These are phyloP conservation scores for Botrytis squamosa DNA, from an alignment of 2,329 filamentous ascomycete species.

Conservation along the genomic window DNA sequence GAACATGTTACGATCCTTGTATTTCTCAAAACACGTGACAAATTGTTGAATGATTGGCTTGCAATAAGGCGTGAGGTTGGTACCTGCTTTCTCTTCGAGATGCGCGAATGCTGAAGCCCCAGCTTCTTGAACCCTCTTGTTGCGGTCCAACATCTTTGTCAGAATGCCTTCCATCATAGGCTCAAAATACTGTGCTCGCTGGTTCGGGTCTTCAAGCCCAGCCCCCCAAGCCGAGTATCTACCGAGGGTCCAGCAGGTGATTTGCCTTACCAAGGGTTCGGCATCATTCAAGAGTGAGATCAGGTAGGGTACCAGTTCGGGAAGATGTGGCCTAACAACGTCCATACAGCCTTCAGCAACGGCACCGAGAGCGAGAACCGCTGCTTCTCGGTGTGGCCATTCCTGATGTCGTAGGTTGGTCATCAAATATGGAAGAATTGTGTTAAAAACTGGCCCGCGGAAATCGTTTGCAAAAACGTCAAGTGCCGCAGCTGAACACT, in stretches of 20 bases:
- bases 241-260: slow-evolving; percentile 96
- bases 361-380: slow-evolving; percentile 88
- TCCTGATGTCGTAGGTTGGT: slow-evolving; percentile 83
- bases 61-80: slow-evolving; percentile 78
- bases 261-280: slow-evolving; percentile 90
- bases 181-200: slow-evolving; percentile 79
- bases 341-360: slow-evolving; percentile 94
- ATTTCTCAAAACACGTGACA: slow-evolving; percentile 85
- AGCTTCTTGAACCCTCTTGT: slow-evolving; percentile 97
- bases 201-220: slow-evolving; percentile 62
- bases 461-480: slow-evolving; percentile 94
- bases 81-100: slow-evolving; percentile 88
- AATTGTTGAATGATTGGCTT: slow-evolving; percentile 89
- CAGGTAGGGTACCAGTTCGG: slow-evolving; percentile 85
- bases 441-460: slow-evolving; percentile 80
- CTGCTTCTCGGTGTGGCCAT: slow-evolving; percentile 91
- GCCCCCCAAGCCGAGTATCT: slow-evolving; percentile 93
- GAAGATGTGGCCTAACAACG: slow-evolving; percentile 84
- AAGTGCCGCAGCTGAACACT: slow-evolving; percentile 92
- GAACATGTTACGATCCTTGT: slow-evolving; percentile 99
- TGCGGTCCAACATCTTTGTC: slow-evolving; percentile 90
- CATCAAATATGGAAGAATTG: slow-evolving; percentile 88
- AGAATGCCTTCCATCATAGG: slow-evolving; percentile 97
- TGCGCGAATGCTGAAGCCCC: slow-evolving; percentile 95
- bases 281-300: slow-evolving; percentile 79